Evolutionary conservation across 768 basidiomycete species (phyloP), one percentile per base, ranked within the genome.

Genomic region (Agrocybe chaxingu): DNA sequence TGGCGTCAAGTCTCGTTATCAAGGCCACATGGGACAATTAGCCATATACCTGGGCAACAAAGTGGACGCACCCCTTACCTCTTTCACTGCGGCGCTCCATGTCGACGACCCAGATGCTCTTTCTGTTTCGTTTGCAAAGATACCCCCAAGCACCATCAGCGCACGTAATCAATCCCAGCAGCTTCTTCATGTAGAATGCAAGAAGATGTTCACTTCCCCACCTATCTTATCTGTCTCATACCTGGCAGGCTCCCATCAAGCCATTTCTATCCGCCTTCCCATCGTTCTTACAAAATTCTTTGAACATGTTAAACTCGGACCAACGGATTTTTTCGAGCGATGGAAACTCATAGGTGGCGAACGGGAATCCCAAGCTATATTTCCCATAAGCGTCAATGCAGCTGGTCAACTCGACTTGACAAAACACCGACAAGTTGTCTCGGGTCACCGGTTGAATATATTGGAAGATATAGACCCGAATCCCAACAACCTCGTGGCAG

Each of bases 261-360:
- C 89, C 5, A 74, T 95, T 47, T 83, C 87, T 8, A 69, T 98
- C 50, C 82, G 85, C 42, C 75, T 99, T 19, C 97, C 97, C 8
- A 82, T 99, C 56, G 80, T 90, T 39, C 61, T 97, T 49, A 87
- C 87, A 36, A 93, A 96, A 67, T 99, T 99, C 68, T 79, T 98
- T 49, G 96, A 97, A 62, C 89, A 91, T 19, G 95, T 98, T 56
- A 87, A 85, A 60, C 80, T 99, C 32, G 83, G 81, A 8, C 76
- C 80, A 53, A 71, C 80, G 0, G 91, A 97, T 58, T 99, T 98
- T 78, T 99, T 98, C 69, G 95, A 98, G 67, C 77, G 97, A 45
- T 99, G 97, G 97, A 95, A 93, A 67, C 71, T 97, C 58, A 98
- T 98, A 45, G 97, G 97, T 6, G 97, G 97, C 1, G 97, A 97